Base-by-base conservation (phyloP, 2,329 filamentous ascomycete genomes). In the Clarireedia homoeocarpa region DNA sequence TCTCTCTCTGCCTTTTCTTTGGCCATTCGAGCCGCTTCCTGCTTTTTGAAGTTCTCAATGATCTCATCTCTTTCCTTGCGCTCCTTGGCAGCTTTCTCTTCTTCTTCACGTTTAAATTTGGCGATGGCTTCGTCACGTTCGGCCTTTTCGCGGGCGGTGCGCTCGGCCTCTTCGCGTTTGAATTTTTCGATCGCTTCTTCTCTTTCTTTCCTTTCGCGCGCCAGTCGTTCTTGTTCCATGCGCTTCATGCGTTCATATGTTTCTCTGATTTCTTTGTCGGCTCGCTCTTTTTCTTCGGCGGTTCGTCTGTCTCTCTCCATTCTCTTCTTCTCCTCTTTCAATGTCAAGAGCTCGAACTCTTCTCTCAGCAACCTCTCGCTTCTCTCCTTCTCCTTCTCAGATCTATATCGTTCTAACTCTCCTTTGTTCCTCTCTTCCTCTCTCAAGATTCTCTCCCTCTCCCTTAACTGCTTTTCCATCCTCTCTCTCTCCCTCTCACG, bases 121-220 rank as follows among this genome's bases (percentile, higher is more conserved):
- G 27, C 47, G 34, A 49, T 34, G 10, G 44, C 44, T 38, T 49
- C 27, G 15, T 49, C 47, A 5, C 47, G n/a, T 49, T 49, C 34
- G 10, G 34, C 23, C 12, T 36, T 42, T 24, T 56, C 53, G 50
- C 71, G 68, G 4, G 66, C 65, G 17, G 68, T 61, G 6, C n/a
- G 40, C 12, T 56, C 53, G 4, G 53, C 53, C 39, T 44, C 69
- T 62, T 42, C 69, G 56, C 5, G 70, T 64, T 51, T 70, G 62
- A 57, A 74, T 75, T 45, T 53, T 57, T 71, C 73, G 36, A 85
- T 76, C 5, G 73, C 71, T 61, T 80, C 75, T 55, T 74, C 70
- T 39, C 77, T 75, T 39, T 78, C 75, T 51, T 73, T 73, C 48
- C 76, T 78, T 39, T 78, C 73, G 36, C 74, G 72, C 58, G 76